Conservation (phyloP, 2,329 filamentous ascomycete genomes). For the Annulohypoxylon truncatum region DNA sequence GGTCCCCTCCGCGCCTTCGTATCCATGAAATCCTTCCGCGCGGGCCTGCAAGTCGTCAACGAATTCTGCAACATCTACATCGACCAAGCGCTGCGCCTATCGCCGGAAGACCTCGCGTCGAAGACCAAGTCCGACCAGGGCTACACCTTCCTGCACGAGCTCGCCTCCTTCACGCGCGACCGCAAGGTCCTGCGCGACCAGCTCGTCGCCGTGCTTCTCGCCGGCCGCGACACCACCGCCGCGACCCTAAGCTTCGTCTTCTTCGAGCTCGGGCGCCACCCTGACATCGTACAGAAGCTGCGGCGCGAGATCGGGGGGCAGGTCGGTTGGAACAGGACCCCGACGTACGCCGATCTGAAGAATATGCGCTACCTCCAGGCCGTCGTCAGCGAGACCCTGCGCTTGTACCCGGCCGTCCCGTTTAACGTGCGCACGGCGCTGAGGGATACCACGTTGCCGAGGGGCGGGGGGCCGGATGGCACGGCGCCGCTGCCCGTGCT, state of each 20-base stretch:
- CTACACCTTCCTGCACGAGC: slow-evolving; percentile 88
- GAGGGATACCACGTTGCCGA: slow-evolving; percentile 78
- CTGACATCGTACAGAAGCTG: slow-evolving; percentile 73
- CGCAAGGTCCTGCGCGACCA: slow-evolving; percentile 82
- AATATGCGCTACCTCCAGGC: slow-evolving; percentile 84
- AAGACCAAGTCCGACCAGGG: slow-evolving; percentile 77
- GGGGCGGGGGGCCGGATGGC: slow-evolving; percentile 74
- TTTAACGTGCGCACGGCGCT: slow-evolving; percentile 81
- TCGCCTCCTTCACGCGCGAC: slow-evolving; percentile 82
- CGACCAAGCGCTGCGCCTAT: slow-evolving; percentile 75
- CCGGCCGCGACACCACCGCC: slow-evolving; percentile 89
- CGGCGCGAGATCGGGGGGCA: slow-evolving; percentile 76
- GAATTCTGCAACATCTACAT: slow-evolving; percentile 83
- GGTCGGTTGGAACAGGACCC: slow-evolving; percentile 71
- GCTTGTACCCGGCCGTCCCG: slow-evolving; percentile 81
- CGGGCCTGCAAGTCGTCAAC: slow-evolving; percentile 75
- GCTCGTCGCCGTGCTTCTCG: slow-evolving; percentile 82
- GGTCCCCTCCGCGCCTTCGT: slow-evolving; percentile 72
- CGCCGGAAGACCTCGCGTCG: slow-evolving; percentile 76
- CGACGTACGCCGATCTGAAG: slow-evolving; percentile 85
- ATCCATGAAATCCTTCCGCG: slow-evolving; percentile 72
- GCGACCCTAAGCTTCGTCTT: slow-evolving; percentile 82
- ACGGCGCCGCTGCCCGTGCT: slow-evolving; percentile 71
- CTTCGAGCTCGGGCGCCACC: slow-evolving; percentile 82
- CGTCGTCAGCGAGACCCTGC: slow-evolving; percentile 80